Evolutionary conservation across 257 asterid genomes (phyloP), one percentile per base, ranked within the genome.

Genomic region (Solanum clarkiae): DNA sequence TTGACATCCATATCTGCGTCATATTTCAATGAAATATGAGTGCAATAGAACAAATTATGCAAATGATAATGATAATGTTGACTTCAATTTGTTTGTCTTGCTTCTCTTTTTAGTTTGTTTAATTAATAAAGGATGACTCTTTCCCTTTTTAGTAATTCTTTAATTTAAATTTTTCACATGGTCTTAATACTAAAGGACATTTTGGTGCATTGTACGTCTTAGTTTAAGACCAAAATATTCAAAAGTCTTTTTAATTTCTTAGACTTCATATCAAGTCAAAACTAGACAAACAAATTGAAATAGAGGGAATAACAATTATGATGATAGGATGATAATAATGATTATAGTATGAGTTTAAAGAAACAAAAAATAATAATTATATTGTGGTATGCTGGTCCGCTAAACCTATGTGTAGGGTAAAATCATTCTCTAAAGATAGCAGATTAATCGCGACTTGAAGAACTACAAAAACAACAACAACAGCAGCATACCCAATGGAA

Each of bases 1-100:
- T 84, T 95, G 80, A 93, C 65, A 86, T 95, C 98, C 99, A 96
- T 96, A 84, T 94, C 99, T 96, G 90, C 92, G 91, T 79, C 85
- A 87, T 10, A 54, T 65, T 77, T 51, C 85, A 72, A 79, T 24
- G 40, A 80, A 45, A 85, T 15, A 49, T 40, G 53, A 85, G 29
- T 81, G 63, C 65, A 84, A 4, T 82, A 82, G 82, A 77, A 40
- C 82, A 77, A 77, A 51, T n/a, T 15, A 26, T 16, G 62, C 65
- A 77, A 77, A 77, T 77, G 82, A 55, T 51, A 9, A 51, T 51
- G 82, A 10, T n/a, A 71, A n/a, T 70, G 15, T 8, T 69, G 40
- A 66, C 36, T 62, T 62, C 69, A 62, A 62, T 62, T 62, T 2
- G 17, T 22, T 22, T 10, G 69, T 11, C 36, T 22, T 62, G 24